phyloP scores from a whole-genome alignment of 176 grass and related monocot genomes.

The Oryza meridionalis region DNA sequence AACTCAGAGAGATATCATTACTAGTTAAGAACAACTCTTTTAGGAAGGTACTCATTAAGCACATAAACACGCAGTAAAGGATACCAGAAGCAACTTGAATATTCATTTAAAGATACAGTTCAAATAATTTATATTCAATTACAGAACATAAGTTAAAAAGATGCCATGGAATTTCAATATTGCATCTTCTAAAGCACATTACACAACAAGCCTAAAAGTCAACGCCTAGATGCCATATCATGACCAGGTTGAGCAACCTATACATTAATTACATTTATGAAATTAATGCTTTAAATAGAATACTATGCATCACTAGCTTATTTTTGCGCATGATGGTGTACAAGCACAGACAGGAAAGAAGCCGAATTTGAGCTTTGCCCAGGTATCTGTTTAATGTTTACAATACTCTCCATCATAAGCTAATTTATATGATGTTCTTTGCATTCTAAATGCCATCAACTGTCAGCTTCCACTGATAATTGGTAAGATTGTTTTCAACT shows the following conservation, averaged over 20 bases:
- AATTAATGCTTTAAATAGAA: slow-evolving; percentile 5
- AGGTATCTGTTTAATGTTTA: background rate
- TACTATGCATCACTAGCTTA: background rate
- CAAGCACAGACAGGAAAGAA: background rate
- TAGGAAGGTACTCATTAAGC: background rate
- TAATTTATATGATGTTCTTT: background rate
- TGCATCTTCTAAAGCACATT: background rate
- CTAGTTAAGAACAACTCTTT: background rate
- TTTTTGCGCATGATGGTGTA: background rate
- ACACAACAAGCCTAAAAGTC: background rate
- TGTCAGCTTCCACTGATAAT: background rate
- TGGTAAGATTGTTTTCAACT: background rate
- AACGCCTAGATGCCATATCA: background rate
- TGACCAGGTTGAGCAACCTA: background rate
- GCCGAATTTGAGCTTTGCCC: background rate
- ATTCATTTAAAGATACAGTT: background rate
- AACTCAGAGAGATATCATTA: background rate
- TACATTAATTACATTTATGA: background rate
- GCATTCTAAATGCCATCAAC: background rate
- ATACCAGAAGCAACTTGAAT: background rate
- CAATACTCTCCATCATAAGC: background rate
- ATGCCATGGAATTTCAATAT: background rate
- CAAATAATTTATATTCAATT: background rate
- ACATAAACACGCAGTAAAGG: background rate
- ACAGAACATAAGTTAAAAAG: background rate